Percentiles rank a stretch among this genome's conserved stretches.
Conservation (phyloP, 2,329 filamentous ascomycete genomes). For the Apiospora rasikravindrae region DNA sequence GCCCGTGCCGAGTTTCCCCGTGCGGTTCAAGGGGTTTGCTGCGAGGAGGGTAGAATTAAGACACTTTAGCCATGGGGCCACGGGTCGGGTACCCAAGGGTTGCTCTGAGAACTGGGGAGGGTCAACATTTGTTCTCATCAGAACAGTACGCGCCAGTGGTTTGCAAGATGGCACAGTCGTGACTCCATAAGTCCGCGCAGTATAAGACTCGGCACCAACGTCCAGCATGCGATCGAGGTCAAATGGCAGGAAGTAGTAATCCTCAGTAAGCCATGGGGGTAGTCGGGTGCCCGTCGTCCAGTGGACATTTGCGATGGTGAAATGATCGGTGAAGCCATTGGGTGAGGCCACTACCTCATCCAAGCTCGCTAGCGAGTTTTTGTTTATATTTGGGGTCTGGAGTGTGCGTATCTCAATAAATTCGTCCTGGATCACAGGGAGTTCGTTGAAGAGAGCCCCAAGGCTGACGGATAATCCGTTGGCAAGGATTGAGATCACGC, state of each 20-base stretch:
- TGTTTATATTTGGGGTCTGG: neutral
- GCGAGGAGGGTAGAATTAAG: neutral
- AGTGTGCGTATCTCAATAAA: neutral
- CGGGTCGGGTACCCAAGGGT: neutral
- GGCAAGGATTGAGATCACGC: neutral
- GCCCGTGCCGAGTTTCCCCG: neutral
- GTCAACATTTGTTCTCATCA: neutral
- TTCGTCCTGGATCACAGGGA: neutral
- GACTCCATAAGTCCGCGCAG: neutral
- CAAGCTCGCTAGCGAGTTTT: neutral
- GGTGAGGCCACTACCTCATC: neutral
- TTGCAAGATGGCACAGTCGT: neutral
- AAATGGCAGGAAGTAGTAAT: neutral
- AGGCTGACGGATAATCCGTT: neutral
- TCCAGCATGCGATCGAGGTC: neutral
- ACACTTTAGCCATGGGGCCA: neutral
- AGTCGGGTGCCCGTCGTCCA: neutral
- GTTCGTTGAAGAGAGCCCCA: neutral
- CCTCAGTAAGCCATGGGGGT: neutral
- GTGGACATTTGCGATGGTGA: neutral
- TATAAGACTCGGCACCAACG: neutral
- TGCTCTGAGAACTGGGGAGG: neutral
- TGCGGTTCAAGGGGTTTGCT: neutral
- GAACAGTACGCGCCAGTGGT: neutral
- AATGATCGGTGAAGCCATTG: neutral